Evolutionary conservation across 345 rosid species (phyloP).

Genomic region (Citrus glauca): DNA sequence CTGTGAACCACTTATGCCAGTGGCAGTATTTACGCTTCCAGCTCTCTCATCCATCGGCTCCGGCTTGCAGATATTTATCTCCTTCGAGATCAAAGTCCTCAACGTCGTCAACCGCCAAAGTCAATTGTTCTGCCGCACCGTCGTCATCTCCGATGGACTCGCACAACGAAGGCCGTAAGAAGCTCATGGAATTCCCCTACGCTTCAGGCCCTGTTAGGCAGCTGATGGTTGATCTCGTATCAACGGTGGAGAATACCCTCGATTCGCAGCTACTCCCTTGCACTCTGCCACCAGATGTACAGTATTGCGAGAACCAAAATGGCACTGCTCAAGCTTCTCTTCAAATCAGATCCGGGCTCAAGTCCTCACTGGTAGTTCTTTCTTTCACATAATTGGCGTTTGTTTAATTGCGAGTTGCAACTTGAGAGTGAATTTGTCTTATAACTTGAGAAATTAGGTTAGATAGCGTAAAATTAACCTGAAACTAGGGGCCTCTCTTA

Average conservation of each 20-base stretch:
- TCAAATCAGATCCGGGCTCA: conserved; percentile 52
- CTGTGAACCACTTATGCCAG: conserved; percentile 27
- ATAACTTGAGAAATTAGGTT: background rate
- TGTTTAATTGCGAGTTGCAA: background rate
- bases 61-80: background rate
- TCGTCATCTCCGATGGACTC: conserved; percentile 31
- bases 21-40: conserved; percentile 24
- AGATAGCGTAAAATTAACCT: background rate
- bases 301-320: conserved; percentile 43
- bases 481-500: background rate
- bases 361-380: conserved; percentile 48
- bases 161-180: conserved; percentile 29
- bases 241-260: conserved; percentile 62
- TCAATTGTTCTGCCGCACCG: conserved; percentile 19
- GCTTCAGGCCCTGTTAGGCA: conserved; percentile 45
- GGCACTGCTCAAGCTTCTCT: conserved; percentile 63
- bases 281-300: conserved; percentile 58
- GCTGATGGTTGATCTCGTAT: conserved; percentile 62
- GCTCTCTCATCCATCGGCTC: conserved; percentile 2
- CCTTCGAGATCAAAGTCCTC: conserved; percentile 4
- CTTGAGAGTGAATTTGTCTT: background rate
- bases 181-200: conserved; percentile 62
- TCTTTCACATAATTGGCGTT: background rate
- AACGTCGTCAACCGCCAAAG: conserved; percentile 14
- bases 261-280: conserved; percentile 54